Evolutionary conservation across 768 basidiomycete species (phyloP), one percentile per base, ranked within the genome.

Genomic region (Brasilioporus rufonigricans): DNA sequence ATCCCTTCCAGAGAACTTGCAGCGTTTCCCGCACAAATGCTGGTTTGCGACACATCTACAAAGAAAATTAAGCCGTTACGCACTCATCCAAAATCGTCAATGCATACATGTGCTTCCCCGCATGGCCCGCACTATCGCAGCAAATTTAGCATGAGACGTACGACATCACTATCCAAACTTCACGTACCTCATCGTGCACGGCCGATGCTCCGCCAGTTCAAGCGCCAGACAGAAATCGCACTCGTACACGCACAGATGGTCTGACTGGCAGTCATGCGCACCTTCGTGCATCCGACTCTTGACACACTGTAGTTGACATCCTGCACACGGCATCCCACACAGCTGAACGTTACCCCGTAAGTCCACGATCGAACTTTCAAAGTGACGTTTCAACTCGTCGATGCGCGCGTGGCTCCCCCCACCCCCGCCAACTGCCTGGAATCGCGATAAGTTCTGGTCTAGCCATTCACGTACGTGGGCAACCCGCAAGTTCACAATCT

Each of bases 1-100:
- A 36, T 68, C 66, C 50, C 73, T 80, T 29, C 74, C 77, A 4
- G 62, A 61, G 13, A 83, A 69, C 32, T 63, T 63, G 62, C 85
- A 86, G 10, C 66, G 61, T 45, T 77, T 71, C 10, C 83, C 85
- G 44, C 84, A 86, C 18, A 85, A 61, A 69, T 87, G 84, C 26
- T 68, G 61, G 27, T 74, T 76, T 1, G 78, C 73, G 29, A 75
- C 67, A 57, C 84, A 86, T 52, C 85, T 86, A 33, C n/a, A 38
- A 43, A 41, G 11, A 21, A 33, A 27, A 0, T 11, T 58, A 4
- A 38, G 31, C n/a, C 5, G 18, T 8, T 29, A n/a, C 0, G 2
- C 2, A 1, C 5, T 16, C 6, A 1, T 1, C 4, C 19, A 44
- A 5, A 0, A 31, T 16, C 2, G 2, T 14, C 1, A 35, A 45